Evolutionary conservation across 129 eudicot genomes (phyloP), one percentile per base, ranked within the genome.

Genomic region (Scalesia atractyloides): DNA sequence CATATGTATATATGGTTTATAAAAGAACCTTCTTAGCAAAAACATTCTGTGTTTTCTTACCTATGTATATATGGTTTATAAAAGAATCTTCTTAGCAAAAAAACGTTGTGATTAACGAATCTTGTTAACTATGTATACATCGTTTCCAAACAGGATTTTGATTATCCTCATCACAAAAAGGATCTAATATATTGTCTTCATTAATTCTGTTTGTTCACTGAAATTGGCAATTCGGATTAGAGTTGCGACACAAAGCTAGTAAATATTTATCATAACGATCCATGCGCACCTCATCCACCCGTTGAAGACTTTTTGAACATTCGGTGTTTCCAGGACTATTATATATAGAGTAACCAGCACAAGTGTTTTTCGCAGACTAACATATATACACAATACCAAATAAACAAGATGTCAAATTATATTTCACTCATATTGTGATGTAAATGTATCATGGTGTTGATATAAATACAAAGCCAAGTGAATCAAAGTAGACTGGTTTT

Each of bases 281-380:
- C 7, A 20, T 56, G 15, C 26, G 43, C 69, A 80, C 84, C 84
- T 80, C 72, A 36, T 70, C 48, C 1, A 59, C 73, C 3, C 49
- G 43, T 69, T 73, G 81, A 57, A 80, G 73, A 52, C 54, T 67
- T 30, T 75, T 64, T 19, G 46, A 19, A 62, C 84, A 80, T 19
- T 30, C 7, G 16, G 7, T 43, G 19, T 75, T 75, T 12, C 49
- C 26, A 11, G 56, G 68, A 19, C 70, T 64, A 13, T 60, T 72
- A 14, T 70, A 43, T 69, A 69, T 8, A 67, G 75, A 80, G 68
- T 74, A 59, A 14, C 77, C 84, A 5, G 57, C 51, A 43, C 84
- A 80, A 24, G 75, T 7, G 54, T 19, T 10, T 70, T 56, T 69
- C 15, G 66, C 49, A 9, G 77, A 63, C 84, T 80, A 50, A 75